A percentile compares a stretch with the other conserved stretches of the same genome.
Conservation (phyloP, 1,284 basidiomycete species). For the Bjerkandera adusta region DNA sequence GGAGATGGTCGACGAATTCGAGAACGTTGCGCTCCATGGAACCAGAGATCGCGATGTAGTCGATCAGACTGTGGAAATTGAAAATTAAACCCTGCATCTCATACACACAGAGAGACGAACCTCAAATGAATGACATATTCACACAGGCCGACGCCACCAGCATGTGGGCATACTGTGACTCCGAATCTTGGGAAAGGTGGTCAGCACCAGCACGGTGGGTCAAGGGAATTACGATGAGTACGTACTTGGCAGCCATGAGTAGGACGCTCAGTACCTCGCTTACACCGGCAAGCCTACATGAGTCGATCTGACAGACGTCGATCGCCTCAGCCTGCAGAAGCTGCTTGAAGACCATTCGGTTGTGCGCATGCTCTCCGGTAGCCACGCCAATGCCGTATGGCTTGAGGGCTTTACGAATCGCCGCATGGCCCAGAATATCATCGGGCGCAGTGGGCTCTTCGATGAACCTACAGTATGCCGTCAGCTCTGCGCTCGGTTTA, state of each 20-base stretch:
- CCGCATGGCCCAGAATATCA: slow-evolving; percentile 84
- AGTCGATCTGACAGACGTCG: slow-evolving; percentile 96
- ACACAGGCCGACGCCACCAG: slow-evolving; percentile 93
- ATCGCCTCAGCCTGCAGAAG: slow-evolving; percentile 91
- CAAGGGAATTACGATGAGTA: slow-evolving; percentile 3
- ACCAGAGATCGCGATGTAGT: slow-evolving; percentile 90
- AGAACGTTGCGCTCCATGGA: slow-evolving; percentile 93
- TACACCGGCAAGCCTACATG: slow-evolving; percentile 89
- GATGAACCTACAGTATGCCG: slow-evolving; percentile 67
- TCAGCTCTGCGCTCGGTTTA: no score
- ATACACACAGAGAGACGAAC: slow-evolving; percentile 33
- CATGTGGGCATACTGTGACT: slow-evolving; percentile 90
- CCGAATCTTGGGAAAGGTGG: slow-evolving; percentile 63
- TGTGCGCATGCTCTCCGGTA: slow-evolving; percentile 95
- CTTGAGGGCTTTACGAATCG: slow-evolving; percentile 78
- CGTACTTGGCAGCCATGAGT: slow-evolving; percentile 89
- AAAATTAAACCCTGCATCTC: slow-evolving; percentile 4
- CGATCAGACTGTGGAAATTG: slow-evolving; percentile 61
- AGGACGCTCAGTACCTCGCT: slow-evolving; percentile 93
- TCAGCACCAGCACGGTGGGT: slow-evolving; percentile 4
- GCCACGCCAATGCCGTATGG: slow-evolving; percentile 90
- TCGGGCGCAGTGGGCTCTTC: slow-evolving; percentile 95
- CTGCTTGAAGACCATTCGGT: slow-evolving; percentile 97
- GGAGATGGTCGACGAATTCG: slow-evolving; percentile 86
- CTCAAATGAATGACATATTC: slow-evolving; percentile 89